phyloP scores from a whole-genome alignment of 106 monocot genomes.

The Apostasia shenzhenica region DNA sequence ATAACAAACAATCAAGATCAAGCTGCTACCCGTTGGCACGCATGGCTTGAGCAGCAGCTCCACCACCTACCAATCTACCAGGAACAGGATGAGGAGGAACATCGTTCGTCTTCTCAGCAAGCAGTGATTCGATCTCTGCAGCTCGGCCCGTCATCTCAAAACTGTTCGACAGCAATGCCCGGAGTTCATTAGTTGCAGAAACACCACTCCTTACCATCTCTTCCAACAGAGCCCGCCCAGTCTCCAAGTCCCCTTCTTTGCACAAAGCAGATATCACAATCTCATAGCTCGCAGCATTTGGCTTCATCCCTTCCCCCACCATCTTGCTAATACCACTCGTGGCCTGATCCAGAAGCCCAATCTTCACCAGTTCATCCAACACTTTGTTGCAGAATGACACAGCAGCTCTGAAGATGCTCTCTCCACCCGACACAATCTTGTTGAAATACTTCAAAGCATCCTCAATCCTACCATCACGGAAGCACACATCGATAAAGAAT shows the following conservation, averaged over 20 bases:
- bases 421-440: conserved; percentile 31
- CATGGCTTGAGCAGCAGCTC: not conserved
- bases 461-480: conserved; percentile 33
- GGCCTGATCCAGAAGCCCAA: conserved; percentile 23
- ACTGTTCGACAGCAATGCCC: conserved; percentile 24
- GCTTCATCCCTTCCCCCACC: conserved; percentile 44
- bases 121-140: conserved; percentile 37
- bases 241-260: conserved; percentile 49
- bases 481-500: conserved; percentile 48
- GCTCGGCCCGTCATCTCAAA: conserved; percentile 49
- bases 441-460: conserved; percentile 51
- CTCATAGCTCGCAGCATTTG: conserved; percentile 35
- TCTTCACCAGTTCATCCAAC: conserved; percentile 57
- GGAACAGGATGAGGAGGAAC: conserved; percentile 5
- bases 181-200: conserved; percentile 22
- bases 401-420: conserved; percentile 33
- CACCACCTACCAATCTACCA: not conserved
- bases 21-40: not conserved
- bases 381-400: conserved; percentile 57
- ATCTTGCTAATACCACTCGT: conserved; percentile 46
- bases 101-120: conserved; percentile 8
- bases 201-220: conserved; percentile 52
- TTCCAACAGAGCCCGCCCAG: conserved; percentile 28
- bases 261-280: conserved; percentile 55
- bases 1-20: not conserved